A percentile compares a stretch with the other conserved stretches of the same genome.
Conservation (phyloP, 805 yeast genomes). For the Hanseniaspora singularis region DNA sequence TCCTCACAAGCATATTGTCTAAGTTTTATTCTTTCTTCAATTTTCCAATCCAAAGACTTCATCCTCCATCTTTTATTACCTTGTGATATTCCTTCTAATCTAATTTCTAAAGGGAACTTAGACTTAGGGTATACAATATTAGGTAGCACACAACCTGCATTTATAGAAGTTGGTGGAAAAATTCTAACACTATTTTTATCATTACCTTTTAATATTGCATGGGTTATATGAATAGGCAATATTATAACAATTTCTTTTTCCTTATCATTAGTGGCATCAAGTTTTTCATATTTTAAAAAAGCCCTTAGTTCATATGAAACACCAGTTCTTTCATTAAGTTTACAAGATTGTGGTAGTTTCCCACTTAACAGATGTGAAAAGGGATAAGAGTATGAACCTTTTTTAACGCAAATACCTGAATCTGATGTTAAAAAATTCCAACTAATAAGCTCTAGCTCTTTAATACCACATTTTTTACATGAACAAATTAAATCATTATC, state of each 20-base stretch:
- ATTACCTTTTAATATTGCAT: constrained; percentile 70
- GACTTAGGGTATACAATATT: constrained; percentile 83
- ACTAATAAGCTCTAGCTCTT: constrained; percentile 53
- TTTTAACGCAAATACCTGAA: constrained; percentile 28
- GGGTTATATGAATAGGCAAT: constrained; percentile 57
- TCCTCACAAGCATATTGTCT: constrained; percentile 44
- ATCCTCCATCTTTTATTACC: constrained; percentile 72
- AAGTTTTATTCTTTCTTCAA: constrained; percentile 70
- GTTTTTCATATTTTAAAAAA: constrained; percentile 34
- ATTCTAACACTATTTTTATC: constrained; percentile 80
- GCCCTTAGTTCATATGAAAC: constrained; percentile 74
- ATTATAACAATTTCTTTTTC: constrained; percentile 32
- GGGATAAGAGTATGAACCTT: constrained; percentile 76
- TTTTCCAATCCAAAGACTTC: constrained; percentile 78
- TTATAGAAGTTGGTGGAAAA: constrained; percentile 89
- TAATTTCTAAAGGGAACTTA: constrained; percentile 68
- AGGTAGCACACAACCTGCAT: constrained; percentile 79
- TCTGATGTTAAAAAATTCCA: constrained; percentile 72
- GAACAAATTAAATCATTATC: constrained; percentile 28
- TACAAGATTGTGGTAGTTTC: constrained; percentile 62
- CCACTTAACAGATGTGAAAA: constrained; percentile 86
- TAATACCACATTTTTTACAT: constrained; percentile 49
- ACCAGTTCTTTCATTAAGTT: constrained; percentile 34
- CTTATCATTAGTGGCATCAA: constrained; percentile 15
- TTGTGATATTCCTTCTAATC: constrained; percentile 57